These are phyloP conservation scores for Fusarium mangiferae DNA, from an alignment of 2,329 filamentous ascomycete genomes.

Conservation along the genomic window DNA sequence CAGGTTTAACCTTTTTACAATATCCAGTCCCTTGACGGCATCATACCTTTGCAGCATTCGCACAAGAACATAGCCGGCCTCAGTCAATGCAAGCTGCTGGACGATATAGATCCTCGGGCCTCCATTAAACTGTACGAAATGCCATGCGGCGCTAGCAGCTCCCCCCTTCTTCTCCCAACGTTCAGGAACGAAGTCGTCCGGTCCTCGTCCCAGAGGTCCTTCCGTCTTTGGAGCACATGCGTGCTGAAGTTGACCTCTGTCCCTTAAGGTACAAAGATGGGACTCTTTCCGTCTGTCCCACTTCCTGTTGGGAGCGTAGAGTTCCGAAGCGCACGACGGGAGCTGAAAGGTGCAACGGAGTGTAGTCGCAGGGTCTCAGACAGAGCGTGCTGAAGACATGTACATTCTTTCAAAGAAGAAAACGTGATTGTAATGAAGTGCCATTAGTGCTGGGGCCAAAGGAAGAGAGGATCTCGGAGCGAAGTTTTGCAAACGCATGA, in stretches of 20 bases:
- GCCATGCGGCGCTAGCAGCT: neutral
- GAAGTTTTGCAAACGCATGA: neutral
- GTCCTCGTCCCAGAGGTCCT: neutral
- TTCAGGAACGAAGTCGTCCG: neutral
- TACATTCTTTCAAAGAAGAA: neutral
- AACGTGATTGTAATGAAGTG: neutral
- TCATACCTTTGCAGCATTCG: neutral
- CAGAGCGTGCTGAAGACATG: neutral
- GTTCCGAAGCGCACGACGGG: neutral
- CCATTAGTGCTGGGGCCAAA: neutral
- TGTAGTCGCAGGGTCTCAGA: neutral
- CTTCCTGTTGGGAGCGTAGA: neutral
- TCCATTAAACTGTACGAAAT: neutral
- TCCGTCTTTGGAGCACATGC: neutral
- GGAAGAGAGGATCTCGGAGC: neutral
- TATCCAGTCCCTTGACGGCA: neutral
- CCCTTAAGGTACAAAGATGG: neutral
- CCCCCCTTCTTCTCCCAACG: neutral
- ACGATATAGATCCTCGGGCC: neutral
- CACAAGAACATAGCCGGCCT: neutral
- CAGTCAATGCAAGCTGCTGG: neutral
- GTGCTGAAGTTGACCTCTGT: neutral
- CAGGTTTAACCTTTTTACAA: too few species aligned
- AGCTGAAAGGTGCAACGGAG: neutral
- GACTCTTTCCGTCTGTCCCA: neutral